phyloP scores from a whole-genome alignment of 306 rosid genomes.

The Glycine soja region DNA sequence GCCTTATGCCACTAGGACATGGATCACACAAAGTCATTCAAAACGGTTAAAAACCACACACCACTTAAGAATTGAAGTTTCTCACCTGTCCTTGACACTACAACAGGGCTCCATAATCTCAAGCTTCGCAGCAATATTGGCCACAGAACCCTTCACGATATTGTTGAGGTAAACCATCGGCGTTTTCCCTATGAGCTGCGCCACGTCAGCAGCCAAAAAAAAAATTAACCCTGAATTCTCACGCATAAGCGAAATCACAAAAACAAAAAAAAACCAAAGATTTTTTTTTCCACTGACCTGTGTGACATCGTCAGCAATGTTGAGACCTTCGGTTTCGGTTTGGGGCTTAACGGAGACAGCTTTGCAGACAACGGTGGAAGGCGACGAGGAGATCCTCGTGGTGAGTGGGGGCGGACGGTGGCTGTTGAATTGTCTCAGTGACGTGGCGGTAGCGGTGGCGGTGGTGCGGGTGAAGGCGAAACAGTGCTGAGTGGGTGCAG shows the following conservation, averaged over 20 bases:
- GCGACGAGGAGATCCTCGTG: constrained; percentile 39
- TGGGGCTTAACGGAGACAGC: constrained; percentile 67
- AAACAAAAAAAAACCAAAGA: background rate
- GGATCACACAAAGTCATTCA: too few relatives aligned
- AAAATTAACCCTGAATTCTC: constrained; percentile 18
- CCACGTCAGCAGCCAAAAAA: constrained; percentile 45
- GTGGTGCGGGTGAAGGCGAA: background rate
- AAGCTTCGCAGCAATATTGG: constrained; percentile 97
- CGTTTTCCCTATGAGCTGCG: constrained; percentile 93
- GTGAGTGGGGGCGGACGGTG: constrained; percentile 23
- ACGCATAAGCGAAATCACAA: constrained; percentile 8
- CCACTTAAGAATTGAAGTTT: background rate
- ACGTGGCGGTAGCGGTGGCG: constrained; percentile 1
- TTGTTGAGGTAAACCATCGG: constrained; percentile 97
- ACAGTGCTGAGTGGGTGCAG: constrained; percentile 39
- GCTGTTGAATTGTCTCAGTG: constrained; percentile 25
- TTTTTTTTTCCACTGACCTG: constrained; percentile 50
- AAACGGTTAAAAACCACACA: too few relatives aligned
- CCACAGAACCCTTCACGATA: constrained; percentile 78
- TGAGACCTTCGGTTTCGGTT: constrained; percentile 78
- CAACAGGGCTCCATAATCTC: constrained; percentile 99
- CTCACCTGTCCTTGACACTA: constrained; percentile 97
- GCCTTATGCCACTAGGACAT: too few relatives aligned
- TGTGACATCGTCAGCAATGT: constrained; percentile 88
- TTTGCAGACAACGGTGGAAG: constrained; percentile 65